phyloP scores from a whole-genome alignment of 768 basidiomycete genomes.

The Tubosaeta brunneosetosa region DNA sequence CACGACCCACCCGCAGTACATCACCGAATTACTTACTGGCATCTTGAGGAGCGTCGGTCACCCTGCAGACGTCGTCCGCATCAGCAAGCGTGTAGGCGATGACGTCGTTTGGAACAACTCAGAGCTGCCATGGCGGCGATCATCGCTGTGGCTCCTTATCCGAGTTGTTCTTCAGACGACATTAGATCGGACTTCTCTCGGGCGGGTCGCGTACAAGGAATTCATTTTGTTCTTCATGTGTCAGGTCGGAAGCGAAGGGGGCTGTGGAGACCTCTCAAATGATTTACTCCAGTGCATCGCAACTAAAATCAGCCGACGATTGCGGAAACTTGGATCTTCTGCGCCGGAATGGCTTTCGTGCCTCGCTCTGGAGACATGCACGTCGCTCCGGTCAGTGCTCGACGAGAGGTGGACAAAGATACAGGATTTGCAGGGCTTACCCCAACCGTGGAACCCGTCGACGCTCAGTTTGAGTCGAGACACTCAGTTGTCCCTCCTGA shows the following conservation, averaged over 20 bases:
- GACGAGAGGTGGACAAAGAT: slow-evolving; percentile 34
- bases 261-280: slow-evolving; percentile 11
- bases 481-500: slow-evolving; percentile 29
- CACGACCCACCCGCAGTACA: slow-evolving; percentile 39
- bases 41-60: slow-evolving; percentile 37
- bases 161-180: slow-evolving; percentile 43
- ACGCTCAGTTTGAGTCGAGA: slow-evolving; percentile 28
- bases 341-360: slow-evolving; percentile 12
- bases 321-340: slow-evolving; percentile 32
- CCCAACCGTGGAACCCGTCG: slow-evolving; percentile 28
- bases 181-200: slow-evolving; percentile 14
- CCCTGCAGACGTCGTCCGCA: slow-evolving; percentile 27
- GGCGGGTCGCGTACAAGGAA: slow-evolving; percentile 24
- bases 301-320: slow-evolving; percentile 35
- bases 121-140: slow-evolving; percentile 44
- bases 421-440: slow-evolving; percentile 23
- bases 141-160: slow-evolving; percentile 45
- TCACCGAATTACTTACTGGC: slow-evolving; percentile 41
- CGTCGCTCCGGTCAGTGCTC: slow-evolving; percentile 16
- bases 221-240: slow-evolving; percentile 32
- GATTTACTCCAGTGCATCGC: slow-evolving; percentile 36
- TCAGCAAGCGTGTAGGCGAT: slow-evolving; percentile 43
- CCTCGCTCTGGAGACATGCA: slow-evolving; percentile 3
- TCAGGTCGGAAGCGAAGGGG: slow-evolving; percentile 3
- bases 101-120: slow-evolving; percentile 42